Conservation (phyloP, 345 rosid genomes). For the Populus ilicifolia region DNA sequence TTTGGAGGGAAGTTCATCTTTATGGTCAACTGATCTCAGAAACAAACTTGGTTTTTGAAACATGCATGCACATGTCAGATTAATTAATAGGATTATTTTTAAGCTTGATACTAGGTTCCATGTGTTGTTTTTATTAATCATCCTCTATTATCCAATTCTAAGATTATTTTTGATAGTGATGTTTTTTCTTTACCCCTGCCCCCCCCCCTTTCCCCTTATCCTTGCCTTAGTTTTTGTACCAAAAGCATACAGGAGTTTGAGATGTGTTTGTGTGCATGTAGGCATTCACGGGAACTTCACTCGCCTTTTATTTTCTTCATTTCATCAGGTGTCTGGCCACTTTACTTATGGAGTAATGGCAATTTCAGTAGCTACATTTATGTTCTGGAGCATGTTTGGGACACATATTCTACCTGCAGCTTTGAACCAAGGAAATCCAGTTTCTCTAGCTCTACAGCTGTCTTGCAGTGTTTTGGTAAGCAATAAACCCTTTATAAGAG, state of each 20-base stretch:
- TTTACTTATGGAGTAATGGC: slow-evolving; percentile 98
- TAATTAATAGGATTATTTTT: background rate
- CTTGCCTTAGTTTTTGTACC: background rate
- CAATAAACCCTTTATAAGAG: background rate
- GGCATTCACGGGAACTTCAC: background rate
- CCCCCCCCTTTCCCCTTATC: background rate
- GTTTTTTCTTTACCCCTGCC: background rate
- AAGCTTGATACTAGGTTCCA: background rate
- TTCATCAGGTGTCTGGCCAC: slow-evolving; percentile 76
- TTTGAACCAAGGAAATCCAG: slow-evolving; percentile 59
- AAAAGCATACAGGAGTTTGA: background rate
- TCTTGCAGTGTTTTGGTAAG: slow-evolving; percentile 93
- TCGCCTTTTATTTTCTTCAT: slow-evolving; percentile 9
- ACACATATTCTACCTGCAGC: slow-evolving; percentile 54
- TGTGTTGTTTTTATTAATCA: background rate
- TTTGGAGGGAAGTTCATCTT: background rate
- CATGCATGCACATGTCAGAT: background rate
- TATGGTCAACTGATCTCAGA: background rate
- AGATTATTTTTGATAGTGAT: background rate
- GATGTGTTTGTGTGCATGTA: background rate
- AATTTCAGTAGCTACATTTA: slow-evolving; percentile 83
- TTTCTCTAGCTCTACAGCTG: slow-evolving; percentile 88
- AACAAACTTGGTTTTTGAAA: background rate
- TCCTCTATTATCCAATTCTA: background rate
- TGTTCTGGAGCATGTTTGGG: slow-evolving; percentile 89